These are phyloP conservation scores for Globisporangium heterothallicum DNA, from an alignment of 352 stramenopile genomes.

Conservation along the genomic window DNA sequence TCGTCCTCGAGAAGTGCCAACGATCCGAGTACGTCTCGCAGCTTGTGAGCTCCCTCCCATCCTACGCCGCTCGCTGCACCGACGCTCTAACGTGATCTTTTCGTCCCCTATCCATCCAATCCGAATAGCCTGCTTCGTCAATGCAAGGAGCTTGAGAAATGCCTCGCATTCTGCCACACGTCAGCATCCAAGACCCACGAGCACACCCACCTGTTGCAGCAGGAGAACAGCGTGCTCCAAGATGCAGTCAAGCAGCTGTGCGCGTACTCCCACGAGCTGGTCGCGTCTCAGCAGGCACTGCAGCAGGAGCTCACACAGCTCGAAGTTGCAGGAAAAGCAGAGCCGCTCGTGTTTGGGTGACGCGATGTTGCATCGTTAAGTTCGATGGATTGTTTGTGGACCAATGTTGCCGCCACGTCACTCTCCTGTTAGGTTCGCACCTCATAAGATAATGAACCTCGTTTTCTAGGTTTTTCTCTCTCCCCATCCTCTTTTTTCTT, in stretches of 20 bases:
- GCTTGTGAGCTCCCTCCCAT: too few species aligned
- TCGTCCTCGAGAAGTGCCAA: constrained; percentile 54
- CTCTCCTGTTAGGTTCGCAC: not conserved
- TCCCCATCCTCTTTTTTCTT: not conserved
- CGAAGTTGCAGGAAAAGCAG: constrained; percentile 32
- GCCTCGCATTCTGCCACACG: constrained; percentile 33
- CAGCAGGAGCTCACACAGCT: constrained; percentile 45
- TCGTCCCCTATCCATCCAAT: too few species aligned
- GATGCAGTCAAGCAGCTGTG: constrained; percentile 43
- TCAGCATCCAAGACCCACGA: constrained; percentile 26
- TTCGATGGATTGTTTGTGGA: too few species aligned
- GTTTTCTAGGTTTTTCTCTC: not conserved
- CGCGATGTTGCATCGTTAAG: constrained; percentile 6
- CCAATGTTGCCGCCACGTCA: too few species aligned
- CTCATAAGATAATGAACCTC: not conserved
- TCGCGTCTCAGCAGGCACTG: constrained; percentile 36
- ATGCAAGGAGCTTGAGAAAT: constrained; percentile 48
- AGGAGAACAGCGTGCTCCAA: constrained; percentile 48
- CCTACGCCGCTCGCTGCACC: too few species aligned
- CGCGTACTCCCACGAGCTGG: constrained; percentile 44
- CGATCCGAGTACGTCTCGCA: constrained; percentile 47
- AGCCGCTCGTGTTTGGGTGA: constrained; percentile 43
- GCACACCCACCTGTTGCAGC: constrained; percentile 31
- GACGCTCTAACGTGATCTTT: too few species aligned
- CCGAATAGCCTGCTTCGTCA: constrained; percentile 41